These are phyloP conservation scores for Wickerhamomyces silvicola DNA, from an alignment of 805 yeast genomes.

Conservation along the genomic window DNA sequence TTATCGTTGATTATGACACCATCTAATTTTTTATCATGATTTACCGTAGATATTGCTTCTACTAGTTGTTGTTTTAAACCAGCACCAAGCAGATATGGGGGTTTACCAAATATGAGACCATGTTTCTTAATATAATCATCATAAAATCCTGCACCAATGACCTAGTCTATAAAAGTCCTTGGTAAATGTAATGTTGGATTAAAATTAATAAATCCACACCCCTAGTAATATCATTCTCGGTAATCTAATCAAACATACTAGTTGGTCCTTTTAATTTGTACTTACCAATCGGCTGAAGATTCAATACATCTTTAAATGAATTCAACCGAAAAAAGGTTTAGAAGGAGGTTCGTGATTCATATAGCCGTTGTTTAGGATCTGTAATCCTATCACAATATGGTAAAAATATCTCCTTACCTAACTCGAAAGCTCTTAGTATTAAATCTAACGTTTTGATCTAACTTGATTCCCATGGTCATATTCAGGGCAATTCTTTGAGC, in stretches of 20 bases:
- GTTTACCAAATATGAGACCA: slow-evolving; percentile 11
- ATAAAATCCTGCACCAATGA: slow-evolving; percentile 90
- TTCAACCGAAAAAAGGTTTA: slow-evolving; percentile 52
- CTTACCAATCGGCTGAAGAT: slow-evolving; percentile 59
- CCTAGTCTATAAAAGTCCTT: slow-evolving; percentile 51
- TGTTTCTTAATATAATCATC: slow-evolving; percentile 66
- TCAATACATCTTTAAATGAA: slow-evolving; percentile 33
- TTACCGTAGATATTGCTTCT: slow-evolving; percentile 45
- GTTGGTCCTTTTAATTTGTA: slow-evolving; percentile 66
- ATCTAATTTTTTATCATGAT: slow-evolving; percentile 59
- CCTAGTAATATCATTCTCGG: slow-evolving; percentile 64
- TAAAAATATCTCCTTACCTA: slow-evolving; percentile 46
- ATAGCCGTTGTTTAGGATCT: slow-evolving; percentile 22
- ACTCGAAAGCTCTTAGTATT: slow-evolving; percentile 43
- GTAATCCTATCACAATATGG: slow-evolving; percentile 40
- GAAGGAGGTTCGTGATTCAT: slow-evolving; percentile 29
- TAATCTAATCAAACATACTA: slow-evolving; percentile 19
- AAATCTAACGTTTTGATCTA: slow-evolving; percentile 61
- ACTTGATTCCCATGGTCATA: slow-evolving; percentile 66
- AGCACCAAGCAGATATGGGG: slow-evolving; percentile 51
- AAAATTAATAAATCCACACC: too few species aligned
- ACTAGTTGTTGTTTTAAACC: slow-evolving; percentile 63
- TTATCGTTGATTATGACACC: slow-evolving; percentile 39
- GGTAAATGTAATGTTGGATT: too few species aligned
- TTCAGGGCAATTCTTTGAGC: slow-evolving; percentile 57